Base-by-base conservation (phyloP, 805 yeast species). In the Nakazawaea molendinolei region DNA sequence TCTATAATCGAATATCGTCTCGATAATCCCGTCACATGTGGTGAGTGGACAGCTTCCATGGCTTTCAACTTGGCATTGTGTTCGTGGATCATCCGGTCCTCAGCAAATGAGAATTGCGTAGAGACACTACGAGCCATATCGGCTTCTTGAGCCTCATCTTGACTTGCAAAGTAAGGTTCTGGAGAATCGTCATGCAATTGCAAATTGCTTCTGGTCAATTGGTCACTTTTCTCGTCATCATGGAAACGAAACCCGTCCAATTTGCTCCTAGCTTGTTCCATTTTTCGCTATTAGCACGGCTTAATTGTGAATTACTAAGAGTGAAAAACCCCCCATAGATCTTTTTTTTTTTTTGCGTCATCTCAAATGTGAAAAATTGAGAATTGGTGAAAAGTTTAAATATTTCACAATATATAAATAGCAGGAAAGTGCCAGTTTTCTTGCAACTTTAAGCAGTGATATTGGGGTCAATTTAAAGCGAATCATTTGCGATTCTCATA, bases 21-120 rank as follows among this genome's bases (percentile, higher is more conserved):
- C 5, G 27, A 40, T 15, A 34, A 24, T 13, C 23, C 25, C 9
- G 26, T 23, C 13, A 17, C 14, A 23, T 24, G 27, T 22, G 43
- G 37, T 14, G 29, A 33, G 46, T 45, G 48, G 26, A 73, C 53
- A 23, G 71, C 64, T 41, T 71, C 72, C 42, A 76, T 62, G 0
- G 86, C 84, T 40, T 69, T 65, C 24, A 74, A 52, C 48, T 80
- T 81, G 47, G 83, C 76, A 44, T 79, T 86, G 40, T 79, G 78
- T 35, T 77, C 86, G 48, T 69, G 70, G 47, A 81, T 63, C 48
- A 66, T 62, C 48, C 67, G 67, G 44, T 81, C 89, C 47, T 82
- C 86, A 5, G 75, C 71, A 34, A 78, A 65, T 1, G 85, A 74
- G 48, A 65, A 79, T 51, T 79, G 80, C 7, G 84, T 70, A 16